phyloP scores from a whole-genome alignment of 2,329 filamentous ascomycete species.

The Nemania sp. region DNA sequence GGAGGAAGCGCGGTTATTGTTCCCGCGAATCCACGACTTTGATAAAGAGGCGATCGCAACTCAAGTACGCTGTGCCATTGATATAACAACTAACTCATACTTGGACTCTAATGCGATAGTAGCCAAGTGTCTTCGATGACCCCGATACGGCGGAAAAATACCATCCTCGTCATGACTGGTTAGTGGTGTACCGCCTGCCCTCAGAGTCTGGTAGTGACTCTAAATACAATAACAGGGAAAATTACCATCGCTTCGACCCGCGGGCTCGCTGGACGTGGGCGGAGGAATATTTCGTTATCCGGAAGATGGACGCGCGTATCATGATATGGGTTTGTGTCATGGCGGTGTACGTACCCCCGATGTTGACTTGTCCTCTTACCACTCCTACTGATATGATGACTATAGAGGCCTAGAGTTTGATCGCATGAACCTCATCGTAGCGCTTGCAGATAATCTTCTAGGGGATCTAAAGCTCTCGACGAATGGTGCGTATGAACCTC shows the following conservation, averaged over 20 bases:
- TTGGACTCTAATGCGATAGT: constrained; percentile 18
- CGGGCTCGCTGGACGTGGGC: constrained; percentile 51
- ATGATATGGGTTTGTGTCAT: constrained; percentile 62
- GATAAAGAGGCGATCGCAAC: constrained; percentile 44
- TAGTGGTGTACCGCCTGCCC: constrained; percentile 49
- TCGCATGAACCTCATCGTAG: constrained; percentile 60
- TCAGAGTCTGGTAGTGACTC: constrained; percentile 52
- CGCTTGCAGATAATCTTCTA: constrained; percentile 62
- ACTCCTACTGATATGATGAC: neutral
- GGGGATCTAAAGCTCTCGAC: constrained; percentile 57
- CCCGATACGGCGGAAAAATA: constrained; percentile 56
- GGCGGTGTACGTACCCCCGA: constrained; percentile 48
- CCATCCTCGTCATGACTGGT: constrained; percentile 48
- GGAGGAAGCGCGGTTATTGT: constrained; percentile 50
- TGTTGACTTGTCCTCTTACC: neutral
- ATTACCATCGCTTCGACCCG: constrained; percentile 50
- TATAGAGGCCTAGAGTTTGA: constrained; percentile 63
- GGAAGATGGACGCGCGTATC: constrained; percentile 52
- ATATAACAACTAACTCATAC: constrained; percentile 3
- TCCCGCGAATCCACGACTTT: constrained; percentile 45
- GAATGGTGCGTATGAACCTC: constrained; percentile 52
- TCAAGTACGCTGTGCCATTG: constrained; percentile 35
- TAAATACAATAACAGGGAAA: constrained; percentile 15
- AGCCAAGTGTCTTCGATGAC: constrained; percentile 60
- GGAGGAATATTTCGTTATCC: constrained; percentile 49